Conservation (phyloP, 1,284 basidiomycete genomes). For the Microbotryum intermedium region DNA sequence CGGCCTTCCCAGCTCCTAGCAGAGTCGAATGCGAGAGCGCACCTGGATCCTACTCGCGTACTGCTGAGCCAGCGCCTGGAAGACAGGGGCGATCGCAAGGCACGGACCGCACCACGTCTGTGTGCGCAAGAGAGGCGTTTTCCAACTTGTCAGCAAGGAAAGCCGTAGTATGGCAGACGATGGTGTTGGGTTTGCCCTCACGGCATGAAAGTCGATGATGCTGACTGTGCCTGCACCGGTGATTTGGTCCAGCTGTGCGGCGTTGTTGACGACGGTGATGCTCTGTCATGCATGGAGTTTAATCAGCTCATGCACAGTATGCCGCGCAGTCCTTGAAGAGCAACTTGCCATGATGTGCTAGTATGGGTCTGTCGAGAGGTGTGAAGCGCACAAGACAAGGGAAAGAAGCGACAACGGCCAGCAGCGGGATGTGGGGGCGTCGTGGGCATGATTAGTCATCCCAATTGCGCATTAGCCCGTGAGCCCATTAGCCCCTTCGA, state of each 20-base stretch:
- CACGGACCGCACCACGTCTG: slow-evolving; percentile 2
- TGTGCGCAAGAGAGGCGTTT: not conserved
- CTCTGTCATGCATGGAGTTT: too few relatives aligned
- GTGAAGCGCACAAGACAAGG: not conserved
- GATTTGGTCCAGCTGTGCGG: not conserved
- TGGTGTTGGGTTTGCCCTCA: not conserved
- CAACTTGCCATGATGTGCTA: not conserved
- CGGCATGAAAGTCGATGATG: slow-evolving; percentile 26
- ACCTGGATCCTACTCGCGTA: slow-evolving; percentile 17
- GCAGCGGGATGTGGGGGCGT: not conserved
- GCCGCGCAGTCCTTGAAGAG: too few relatives aligned
- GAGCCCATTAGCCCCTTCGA: too few relatives aligned
- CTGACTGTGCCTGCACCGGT: not conserved
- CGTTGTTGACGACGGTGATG: not conserved
- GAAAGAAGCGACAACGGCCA: too few relatives aligned
- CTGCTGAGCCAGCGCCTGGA: slow-evolving; percentile 14
- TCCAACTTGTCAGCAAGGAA: not conserved
- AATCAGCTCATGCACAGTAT: not conserved
- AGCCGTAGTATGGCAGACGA: too few relatives aligned
- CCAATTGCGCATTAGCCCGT: too few relatives aligned
- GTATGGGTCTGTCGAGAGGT: not conserved
- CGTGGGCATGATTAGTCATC: not conserved
- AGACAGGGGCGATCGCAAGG: slow-evolving; percentile 25
- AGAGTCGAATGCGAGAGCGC: not conserved
- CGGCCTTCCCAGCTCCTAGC: too few relatives aligned